A percentile compares a stretch with the other conserved stretches of the same genome.
phyloP scores from a whole-genome alignment of 2,329 filamentous ascomycete genomes.

The Colletotrichum viniferum region DNA sequence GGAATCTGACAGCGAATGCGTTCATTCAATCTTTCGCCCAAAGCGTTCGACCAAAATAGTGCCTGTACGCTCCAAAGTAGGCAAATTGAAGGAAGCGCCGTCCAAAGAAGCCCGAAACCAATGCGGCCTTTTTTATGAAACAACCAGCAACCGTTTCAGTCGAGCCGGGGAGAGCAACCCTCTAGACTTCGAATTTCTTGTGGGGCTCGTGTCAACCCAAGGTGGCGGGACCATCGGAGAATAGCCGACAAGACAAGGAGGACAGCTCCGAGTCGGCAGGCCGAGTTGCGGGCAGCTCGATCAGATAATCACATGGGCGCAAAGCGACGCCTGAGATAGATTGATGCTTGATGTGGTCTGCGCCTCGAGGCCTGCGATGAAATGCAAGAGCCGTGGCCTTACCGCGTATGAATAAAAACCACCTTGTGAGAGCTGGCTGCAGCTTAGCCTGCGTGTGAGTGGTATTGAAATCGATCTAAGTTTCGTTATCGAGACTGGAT shows the following conservation, averaged over 20 bases:
- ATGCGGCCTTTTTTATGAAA: neutral
- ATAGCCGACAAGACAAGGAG: neutral
- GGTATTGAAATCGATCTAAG: accelerated
- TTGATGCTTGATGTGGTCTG: neutral
- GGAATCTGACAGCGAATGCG: neutral
- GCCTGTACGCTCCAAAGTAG: neutral
- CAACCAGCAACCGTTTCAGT: neutral
- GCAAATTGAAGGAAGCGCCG: neutral
- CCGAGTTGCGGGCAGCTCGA: neutral
- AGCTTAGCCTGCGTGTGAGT: neutral
- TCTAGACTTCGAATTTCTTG: neutral
- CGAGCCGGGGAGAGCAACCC: neutral
- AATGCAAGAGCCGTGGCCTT: accelerated
- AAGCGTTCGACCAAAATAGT: neutral
- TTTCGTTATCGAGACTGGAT: accelerated
- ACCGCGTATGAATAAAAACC: neutral
- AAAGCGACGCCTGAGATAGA: neutral
- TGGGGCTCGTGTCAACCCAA: neutral
- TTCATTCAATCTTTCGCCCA: neutral
- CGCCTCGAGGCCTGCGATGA: neutral
- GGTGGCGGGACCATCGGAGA: neutral
- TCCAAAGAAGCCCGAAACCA: neutral
- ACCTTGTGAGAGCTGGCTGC: neutral
- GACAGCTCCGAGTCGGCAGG: neutral
- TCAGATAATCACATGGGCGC: neutral